Percentiles rank a stretch among this genome's conserved stretches.
These are phyloP conservation scores for Irpex sp. DNA, from an alignment of 1,284 basidiomycete species.

Conservation along the genomic window DNA sequence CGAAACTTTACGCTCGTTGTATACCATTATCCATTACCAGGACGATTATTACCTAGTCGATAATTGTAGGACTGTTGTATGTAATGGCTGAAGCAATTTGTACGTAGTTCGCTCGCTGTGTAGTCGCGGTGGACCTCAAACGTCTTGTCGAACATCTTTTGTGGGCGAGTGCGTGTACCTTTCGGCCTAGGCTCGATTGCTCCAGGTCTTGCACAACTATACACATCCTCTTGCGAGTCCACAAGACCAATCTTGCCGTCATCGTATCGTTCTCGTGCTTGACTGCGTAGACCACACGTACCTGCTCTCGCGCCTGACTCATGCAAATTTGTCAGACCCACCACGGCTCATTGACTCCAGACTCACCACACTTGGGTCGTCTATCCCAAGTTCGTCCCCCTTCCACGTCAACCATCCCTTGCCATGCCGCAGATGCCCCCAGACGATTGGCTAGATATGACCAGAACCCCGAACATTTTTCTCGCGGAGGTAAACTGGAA, in stretches of 20 bases:
- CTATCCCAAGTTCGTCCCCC: neutral
- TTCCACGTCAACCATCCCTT: constrained; percentile 1
- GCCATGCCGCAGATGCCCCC: neutral
- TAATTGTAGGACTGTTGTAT: neutral
- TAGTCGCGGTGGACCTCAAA: neutral
- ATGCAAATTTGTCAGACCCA: neutral
- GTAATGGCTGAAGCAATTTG: neutral
- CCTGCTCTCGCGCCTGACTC: neutral
- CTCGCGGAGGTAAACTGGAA: neutral
- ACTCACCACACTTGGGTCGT: neutral
- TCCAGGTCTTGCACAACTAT: neutral
- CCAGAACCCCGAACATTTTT: neutral
- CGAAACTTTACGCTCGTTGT: neutral
- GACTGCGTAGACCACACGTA: neutral
- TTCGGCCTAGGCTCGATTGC: neutral
- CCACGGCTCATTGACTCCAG: neutral
- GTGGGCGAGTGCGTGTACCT: too few relatives aligned
- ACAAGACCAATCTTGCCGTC: neutral
- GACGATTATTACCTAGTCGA: neutral
- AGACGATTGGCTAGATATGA: neutral
- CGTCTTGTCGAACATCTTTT: too few relatives aligned
- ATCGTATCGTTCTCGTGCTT: neutral
- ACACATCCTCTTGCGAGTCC: neutral
- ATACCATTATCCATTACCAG: neutral
- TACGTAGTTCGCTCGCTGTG: neutral